These are phyloP conservation scores for Pleurotus salmoneostramineus DNA, from an alignment of 768 basidiomycete genomes.

Conservation along the genomic window DNA sequence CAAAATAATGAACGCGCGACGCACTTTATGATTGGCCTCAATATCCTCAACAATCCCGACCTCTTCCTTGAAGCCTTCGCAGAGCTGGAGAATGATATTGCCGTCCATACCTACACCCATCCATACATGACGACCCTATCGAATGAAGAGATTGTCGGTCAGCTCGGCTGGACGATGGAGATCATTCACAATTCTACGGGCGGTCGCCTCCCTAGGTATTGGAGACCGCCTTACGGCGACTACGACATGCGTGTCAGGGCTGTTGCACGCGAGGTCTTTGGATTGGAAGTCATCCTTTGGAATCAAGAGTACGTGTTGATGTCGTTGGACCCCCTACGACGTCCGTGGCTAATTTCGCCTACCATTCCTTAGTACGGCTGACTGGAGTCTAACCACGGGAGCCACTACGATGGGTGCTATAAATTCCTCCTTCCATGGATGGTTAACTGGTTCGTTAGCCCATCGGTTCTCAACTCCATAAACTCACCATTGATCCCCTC, in stretches of 20 bases:
- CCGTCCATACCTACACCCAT: slow-evolving; percentile 67
- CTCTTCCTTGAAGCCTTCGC: slow-evolving; percentile 53
- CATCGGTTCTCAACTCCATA: background rate
- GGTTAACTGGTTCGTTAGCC: slow-evolving; percentile 44
- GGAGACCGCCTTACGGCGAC: slow-evolving; percentile 90
- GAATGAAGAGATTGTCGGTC: slow-evolving; percentile 65
- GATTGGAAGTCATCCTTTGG: slow-evolving; percentile 83
- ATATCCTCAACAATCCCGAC: slow-evolving; percentile 58
- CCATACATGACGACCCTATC: slow-evolving; percentile 78
- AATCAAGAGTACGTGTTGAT: slow-evolving; percentile 72
- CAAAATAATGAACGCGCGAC: slow-evolving; percentile 69
- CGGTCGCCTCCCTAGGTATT: slow-evolving; percentile 66
- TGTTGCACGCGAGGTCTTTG: slow-evolving; percentile 81
- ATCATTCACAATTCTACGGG: slow-evolving; percentile 79
- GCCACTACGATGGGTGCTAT: slow-evolving; percentile 46
- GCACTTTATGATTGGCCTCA: slow-evolving; percentile 86
- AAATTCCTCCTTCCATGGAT: slow-evolving; percentile 44
- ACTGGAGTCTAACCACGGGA: slow-evolving; percentile 61
- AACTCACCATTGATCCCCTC: background rate
- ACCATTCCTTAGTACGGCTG: slow-evolving; percentile 48
- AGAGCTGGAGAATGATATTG: slow-evolving; percentile 37
- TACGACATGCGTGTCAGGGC: slow-evolving; percentile 79
- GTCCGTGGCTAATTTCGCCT: background rate
- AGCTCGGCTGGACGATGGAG: slow-evolving; percentile 38
- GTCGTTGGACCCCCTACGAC: slow-evolving; percentile 16